phyloP scores from a whole-genome alignment of 2,329 filamentous ascomycete species.

The Botrytis tulipae region DNA sequence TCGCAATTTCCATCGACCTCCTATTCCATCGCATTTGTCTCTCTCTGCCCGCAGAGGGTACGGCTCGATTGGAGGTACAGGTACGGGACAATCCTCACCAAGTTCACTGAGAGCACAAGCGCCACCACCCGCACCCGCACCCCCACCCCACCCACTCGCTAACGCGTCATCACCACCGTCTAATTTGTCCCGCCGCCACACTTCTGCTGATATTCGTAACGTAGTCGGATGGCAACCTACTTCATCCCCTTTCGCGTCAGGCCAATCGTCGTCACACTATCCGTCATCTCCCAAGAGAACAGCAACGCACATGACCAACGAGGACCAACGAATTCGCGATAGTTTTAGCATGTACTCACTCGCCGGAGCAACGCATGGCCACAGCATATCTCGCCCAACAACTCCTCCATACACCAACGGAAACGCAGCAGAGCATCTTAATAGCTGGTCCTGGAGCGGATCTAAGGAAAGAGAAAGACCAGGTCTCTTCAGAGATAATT shows the following conservation, averaged over 20 bases:
- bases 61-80: constrained; percentile 76
- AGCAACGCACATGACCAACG: constrained; percentile 42
- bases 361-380: constrained; percentile 35
- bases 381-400: constrained; percentile 37
- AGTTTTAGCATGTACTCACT: constrained; percentile 63
- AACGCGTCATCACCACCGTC: constrained; percentile 61
- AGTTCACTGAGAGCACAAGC: constrained; percentile 68
- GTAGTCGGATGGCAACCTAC: constrained; percentile 73
- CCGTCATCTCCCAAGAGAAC: constrained; percentile 61
- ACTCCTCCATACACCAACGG: constrained; percentile 38
- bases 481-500: constrained; percentile 43
- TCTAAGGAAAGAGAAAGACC: constrained; percentile 35
- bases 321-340: constrained; percentile 62
- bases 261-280: constrained; percentile 61
- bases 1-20: constrained; percentile 69
- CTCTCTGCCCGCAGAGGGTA: constrained; percentile 69
- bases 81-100: constrained; percentile 66
- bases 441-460: constrained; percentile 39
- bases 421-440: constrained; percentile 35
- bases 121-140: constrained; percentile 53
- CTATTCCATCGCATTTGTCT: constrained; percentile 78
- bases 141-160: constrained; percentile 63
- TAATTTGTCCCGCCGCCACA: constrained; percentile 80
- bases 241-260: constrained; percentile 66
- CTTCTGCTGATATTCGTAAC: constrained; percentile 84